A percentile compares a stretch with the other conserved stretches of the same genome.
Evolutionary conservation across 805 yeast genomes (phyloP).

Genomic region (Myxozyma monticola): DNA sequence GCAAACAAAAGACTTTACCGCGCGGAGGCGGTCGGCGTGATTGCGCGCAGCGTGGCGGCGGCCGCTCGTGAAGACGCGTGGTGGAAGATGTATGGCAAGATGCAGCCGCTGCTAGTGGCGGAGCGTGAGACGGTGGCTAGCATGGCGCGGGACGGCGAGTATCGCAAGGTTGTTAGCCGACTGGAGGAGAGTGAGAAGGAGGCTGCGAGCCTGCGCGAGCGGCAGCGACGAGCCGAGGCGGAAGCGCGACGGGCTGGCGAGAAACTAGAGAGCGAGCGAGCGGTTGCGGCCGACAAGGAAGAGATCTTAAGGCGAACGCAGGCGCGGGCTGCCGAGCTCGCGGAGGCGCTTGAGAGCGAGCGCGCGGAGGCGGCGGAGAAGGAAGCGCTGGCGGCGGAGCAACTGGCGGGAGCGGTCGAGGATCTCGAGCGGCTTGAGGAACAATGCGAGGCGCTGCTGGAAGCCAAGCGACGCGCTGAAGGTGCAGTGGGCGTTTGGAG

Average conservation of each 20-base stretch:
- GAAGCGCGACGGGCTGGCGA: slow-evolving; percentile 38
- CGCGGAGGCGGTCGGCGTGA: slow-evolving; percentile 66
- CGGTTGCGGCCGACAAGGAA: slow-evolving; percentile 50
- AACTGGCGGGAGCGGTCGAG: slow-evolving; percentile 35
- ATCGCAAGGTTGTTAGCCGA: slow-evolving; percentile 33
- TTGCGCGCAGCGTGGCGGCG: slow-evolving; percentile 60
- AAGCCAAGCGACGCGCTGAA: slow-evolving; percentile 39
- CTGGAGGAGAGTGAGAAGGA: slow-evolving; percentile 39
- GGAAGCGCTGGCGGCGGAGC: slow-evolving; percentile 41
- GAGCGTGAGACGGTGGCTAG: slow-evolving; percentile 52
- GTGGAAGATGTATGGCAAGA: slow-evolving; percentile 68
- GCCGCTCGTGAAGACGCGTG: slow-evolving; percentile 61
- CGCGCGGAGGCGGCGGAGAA: slow-evolving; percentile 41
- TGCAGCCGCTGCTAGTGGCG: slow-evolving; percentile 75
- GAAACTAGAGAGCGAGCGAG: slow-evolving; percentile 44
- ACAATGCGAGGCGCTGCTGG: slow-evolving; percentile 38
- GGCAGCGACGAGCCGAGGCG: slow-evolving; percentile 32
- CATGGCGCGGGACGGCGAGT: slow-evolving; percentile 39
- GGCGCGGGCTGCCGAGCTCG: slow-evolving; percentile 42
- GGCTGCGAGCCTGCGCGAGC: slow-evolving; percentile 33
- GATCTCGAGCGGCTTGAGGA: slow-evolving; percentile 39
- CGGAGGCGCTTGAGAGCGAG: slow-evolving; percentile 36
- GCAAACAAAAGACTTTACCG: slow-evolving; percentile 54
- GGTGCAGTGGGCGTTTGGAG: slow-evolving; percentile 38
- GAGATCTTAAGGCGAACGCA: slow-evolving; percentile 47